Conservation (phyloP, 164 flowering plant species). For the Vitis vinifera region DNA sequence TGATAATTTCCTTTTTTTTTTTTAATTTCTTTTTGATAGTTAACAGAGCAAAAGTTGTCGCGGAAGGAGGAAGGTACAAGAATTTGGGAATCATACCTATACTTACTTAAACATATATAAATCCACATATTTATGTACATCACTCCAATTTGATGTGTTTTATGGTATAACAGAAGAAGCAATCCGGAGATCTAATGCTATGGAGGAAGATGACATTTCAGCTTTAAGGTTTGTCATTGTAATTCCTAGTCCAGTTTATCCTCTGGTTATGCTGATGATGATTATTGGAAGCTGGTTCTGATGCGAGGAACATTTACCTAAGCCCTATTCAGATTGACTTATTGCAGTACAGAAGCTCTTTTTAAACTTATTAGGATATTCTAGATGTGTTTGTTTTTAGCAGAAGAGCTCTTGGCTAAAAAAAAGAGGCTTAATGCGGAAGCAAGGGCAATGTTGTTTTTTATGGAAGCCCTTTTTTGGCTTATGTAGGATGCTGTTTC, state of each 20-base stretch:
- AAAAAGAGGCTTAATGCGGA: no score
- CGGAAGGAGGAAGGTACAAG: conserved; percentile 74
- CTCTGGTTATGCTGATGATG: not conserved
- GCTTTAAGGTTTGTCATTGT: conserved; percentile 58
- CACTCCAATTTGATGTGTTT: conserved; percentile 9
- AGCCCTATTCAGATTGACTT: no score
- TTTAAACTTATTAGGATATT: no score
- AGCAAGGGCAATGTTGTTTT: no score
- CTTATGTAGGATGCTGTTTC: no score
- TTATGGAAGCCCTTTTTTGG: no score
- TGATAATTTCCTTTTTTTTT: not conserved
- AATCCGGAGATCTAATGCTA: conserved; percentile 70
- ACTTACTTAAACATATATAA: not conserved
- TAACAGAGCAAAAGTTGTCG: conserved; percentile 60
- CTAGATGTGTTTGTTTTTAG: no score
- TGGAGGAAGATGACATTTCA: conserved; percentile 54
- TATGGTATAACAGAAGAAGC: conserved; percentile 65
- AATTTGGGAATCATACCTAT: not conserved
- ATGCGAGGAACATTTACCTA: no score
- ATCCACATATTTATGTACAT: not conserved
- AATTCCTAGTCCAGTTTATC: not conserved
- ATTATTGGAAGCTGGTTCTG: no score
- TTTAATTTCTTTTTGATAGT: conserved; percentile 34
- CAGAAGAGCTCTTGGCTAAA: no score
- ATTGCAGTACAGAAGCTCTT: no score